A percentile compares a stretch with the other conserved stretches of the same genome.
These are phyloP conservation scores for Sonneratia alba DNA, from an alignment of 345 rosid species.

Conservation along the genomic window DNA sequence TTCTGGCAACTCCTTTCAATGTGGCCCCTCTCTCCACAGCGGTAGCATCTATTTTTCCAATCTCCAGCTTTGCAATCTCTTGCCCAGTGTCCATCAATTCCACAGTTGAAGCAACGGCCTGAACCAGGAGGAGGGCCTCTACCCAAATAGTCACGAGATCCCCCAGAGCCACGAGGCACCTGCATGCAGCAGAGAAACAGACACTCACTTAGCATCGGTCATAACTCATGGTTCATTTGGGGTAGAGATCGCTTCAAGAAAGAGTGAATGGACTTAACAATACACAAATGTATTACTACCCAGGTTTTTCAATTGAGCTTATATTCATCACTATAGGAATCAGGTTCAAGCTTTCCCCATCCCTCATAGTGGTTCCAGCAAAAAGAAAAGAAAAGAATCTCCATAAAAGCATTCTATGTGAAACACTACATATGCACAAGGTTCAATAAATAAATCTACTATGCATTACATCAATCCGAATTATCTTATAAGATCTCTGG, in stretches of 20 bases:
- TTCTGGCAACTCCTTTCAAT: conserved; percentile 88
- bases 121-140: conserved; percentile 95
- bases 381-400: no score
- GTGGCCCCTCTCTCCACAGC: conserved; percentile 95
- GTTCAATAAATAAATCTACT: background rate
- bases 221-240: no score
- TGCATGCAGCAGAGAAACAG: conserved; percentile 8
- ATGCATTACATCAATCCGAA: background rate
- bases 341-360: no score
- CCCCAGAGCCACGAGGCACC: conserved; percentile 77
- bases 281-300: no score
- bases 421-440: background rate
- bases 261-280: no score
- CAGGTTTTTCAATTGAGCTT: no score
- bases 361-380: no score
- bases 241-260: no score
- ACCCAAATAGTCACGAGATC: conserved; percentile 69
- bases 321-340: no score
- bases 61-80: conserved; percentile 95
- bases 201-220: no score
- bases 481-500: background rate
- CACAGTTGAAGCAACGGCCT: conserved; percentile 94
- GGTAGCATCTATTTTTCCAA: conserved; percentile 93
- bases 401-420: no score
- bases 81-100: conserved; percentile 98